These are phyloP conservation scores for Psidium friedrichsthalianum DNA, from an alignment of 345 rosid genomes.

Conservation along the genomic window DNA sequence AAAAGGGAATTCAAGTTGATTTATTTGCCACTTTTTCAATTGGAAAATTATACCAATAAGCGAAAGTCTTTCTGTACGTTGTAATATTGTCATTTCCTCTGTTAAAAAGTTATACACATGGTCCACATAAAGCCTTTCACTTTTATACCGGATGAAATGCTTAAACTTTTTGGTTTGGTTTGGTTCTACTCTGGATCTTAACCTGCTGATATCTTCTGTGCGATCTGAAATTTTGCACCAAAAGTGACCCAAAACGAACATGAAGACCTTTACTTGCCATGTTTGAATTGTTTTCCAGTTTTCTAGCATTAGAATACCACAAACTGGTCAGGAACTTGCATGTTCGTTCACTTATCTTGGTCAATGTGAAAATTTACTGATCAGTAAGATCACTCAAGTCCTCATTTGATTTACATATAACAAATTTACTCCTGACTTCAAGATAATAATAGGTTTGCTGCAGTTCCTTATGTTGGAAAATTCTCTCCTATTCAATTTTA, in stretches of 20 bases:
- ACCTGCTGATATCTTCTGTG: background rate
- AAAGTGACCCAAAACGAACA: background rate
- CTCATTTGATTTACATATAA: background rate
- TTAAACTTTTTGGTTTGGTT: background rate
- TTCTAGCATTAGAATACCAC: background rate
- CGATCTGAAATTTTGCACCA: background rate
- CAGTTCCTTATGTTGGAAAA: background rate
- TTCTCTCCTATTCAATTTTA: background rate
- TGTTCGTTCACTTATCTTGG: background rate
- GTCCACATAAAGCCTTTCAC: background rate
- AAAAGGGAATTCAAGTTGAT: background rate
- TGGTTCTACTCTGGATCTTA: background rate
- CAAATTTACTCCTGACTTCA: background rate
- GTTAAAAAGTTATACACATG: background rate
- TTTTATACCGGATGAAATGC: background rate
- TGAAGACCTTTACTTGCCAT: background rate
- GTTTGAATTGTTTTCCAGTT: background rate
- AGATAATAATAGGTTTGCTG: background rate
- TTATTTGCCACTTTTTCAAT: background rate
- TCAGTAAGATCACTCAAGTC: background rate
- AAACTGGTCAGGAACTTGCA: background rate
- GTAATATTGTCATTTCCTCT: background rate
- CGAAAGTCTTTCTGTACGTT: background rate
- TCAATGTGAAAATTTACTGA: background rate
- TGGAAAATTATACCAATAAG: background rate